These are phyloP conservation scores for Phytophthora ramorum DNA, from an alignment of 352 stramenopile genomes.

Conservation along the genomic window DNA sequence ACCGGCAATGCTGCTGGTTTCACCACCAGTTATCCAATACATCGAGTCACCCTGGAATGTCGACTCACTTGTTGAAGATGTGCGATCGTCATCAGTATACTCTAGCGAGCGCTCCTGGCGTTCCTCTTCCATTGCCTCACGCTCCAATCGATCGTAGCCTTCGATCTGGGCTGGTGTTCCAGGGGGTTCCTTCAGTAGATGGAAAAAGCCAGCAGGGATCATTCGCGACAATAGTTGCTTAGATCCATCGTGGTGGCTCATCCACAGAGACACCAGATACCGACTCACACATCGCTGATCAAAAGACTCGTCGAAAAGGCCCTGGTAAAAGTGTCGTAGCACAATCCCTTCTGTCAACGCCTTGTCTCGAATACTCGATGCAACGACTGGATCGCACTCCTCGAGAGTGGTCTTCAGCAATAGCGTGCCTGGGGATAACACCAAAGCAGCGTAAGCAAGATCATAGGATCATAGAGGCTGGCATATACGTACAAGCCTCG, in stretches of 20 bases:
- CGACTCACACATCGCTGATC: constrained; percentile 94
- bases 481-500: constrained; percentile 69
- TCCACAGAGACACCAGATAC: constrained; percentile 96
- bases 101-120: constrained; percentile 43
- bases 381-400: constrained; percentile 84
- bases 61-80: constrained; percentile 49
- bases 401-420: constrained; percentile 93
- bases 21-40: constrained; percentile 12
- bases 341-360: constrained; percentile 94
- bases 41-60: constrained; percentile 30
- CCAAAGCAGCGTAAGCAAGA: constrained; percentile 1
- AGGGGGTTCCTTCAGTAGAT: constrained; percentile 86
- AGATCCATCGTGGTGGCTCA: constrained; percentile 89
- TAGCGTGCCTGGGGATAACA: constrained; percentile 70
- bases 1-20: constrained; percentile 12
- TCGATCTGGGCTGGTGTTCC: constrained; percentile 81
- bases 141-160: constrained; percentile 90
- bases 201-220: constrained; percentile 90
- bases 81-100: constrained; percentile 37
- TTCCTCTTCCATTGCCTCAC: constrained; percentile 54
- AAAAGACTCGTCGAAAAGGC: constrained; percentile 93
- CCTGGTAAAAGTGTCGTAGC: constrained; percentile 93
- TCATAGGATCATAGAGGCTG: not conserved
- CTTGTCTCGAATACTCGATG: constrained; percentile 89
- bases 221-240: constrained; percentile 92